A percentile compares a stretch with the other conserved stretches of the same genome.
Conservation (phyloP, 78 protist species). For the Dictyostelium purpureum region DNA sequence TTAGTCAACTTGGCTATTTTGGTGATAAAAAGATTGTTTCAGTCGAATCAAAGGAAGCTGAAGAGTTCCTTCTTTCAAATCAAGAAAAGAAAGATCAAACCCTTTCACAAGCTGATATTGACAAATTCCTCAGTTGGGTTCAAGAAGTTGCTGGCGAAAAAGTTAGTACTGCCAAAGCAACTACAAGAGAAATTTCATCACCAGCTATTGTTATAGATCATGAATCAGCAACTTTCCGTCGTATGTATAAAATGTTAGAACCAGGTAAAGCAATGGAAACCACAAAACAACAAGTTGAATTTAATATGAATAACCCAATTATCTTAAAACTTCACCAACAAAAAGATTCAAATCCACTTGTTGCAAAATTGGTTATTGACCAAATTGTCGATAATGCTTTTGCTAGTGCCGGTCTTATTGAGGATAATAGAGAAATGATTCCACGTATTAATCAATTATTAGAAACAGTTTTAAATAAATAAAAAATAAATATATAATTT, state of each 20-base stretch:
- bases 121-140: slow-evolving; percentile 40
- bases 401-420: slow-evolving; percentile 92
- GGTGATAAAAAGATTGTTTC: slow-evolving; percentile 77
- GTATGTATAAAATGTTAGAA: slow-evolving; percentile 83
- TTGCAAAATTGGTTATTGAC: slow-evolving; percentile 80
- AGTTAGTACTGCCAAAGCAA: slow-evolving; percentile 10
- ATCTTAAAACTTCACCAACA: slow-evolving; percentile 53
- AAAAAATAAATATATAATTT: background rate
- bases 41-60: slow-evolving; percentile 77
- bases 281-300: slow-evolving; percentile 82
- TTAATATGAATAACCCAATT: slow-evolving; percentile 91
- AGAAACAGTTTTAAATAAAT: slow-evolving; percentile 46
- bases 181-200: slow-evolving; percentile 50
- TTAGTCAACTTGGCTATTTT: slow-evolving; percentile 74
- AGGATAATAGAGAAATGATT: slow-evolving; percentile 89
- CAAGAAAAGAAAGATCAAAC: slow-evolving; percentile 22
- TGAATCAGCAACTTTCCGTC: slow-evolving; percentile 78
- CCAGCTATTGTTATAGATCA: slow-evolving; percentile 77
- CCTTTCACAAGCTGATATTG: slow-evolving; percentile 13
- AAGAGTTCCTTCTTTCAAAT: slow-evolving; percentile 4
- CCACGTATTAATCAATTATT: slow-evolving; percentile 76
- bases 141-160: background rate
- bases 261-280: slow-evolving; percentile 42
- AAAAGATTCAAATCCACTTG: background rate
- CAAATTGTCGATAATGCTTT: slow-evolving; percentile 93